phyloP scores from a whole-genome alignment of 257 asterid genomes.

The Schizonepeta tenuifolia region DNA sequence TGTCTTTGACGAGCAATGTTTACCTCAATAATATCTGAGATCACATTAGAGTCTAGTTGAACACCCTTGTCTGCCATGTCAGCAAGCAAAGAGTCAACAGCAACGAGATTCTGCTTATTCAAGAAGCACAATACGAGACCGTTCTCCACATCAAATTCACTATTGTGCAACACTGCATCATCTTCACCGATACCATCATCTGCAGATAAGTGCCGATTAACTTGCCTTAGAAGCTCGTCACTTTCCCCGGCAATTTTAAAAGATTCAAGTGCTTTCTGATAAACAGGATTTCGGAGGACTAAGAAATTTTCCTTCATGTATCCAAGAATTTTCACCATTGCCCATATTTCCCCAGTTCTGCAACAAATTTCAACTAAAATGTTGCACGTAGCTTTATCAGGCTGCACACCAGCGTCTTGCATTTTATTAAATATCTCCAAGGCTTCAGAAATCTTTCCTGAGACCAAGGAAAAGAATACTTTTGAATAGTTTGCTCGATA shows the following conservation, averaged over 20 bases:
- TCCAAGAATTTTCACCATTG: conserved; percentile 66
- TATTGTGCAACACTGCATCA: conserved; percentile 24
- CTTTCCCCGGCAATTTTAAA: conserved; percentile 54
- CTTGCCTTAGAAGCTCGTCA: conserved; percentile 66
- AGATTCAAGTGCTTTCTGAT: conserved; percentile 59
- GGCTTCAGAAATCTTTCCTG: conserved; percentile 73
- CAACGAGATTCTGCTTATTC: conserved; percentile 59
- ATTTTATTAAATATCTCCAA: conserved; percentile 76
- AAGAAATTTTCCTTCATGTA: conserved; percentile 79
- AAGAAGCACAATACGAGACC: conserved; percentile 49
- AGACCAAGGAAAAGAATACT: conserved; percentile 24
- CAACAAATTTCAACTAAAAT: conserved; percentile 75
- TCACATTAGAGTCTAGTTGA: conserved; percentile 45
- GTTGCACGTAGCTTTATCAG: conserved; percentile 94
- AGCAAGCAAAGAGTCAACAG: conserved; percentile 64
- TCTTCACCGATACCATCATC: conserved; percentile 28
- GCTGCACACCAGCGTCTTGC: conserved; percentile 84
- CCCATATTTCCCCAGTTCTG: conserved; percentile 54
- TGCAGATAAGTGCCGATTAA: conserved; percentile 61
- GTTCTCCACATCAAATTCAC: conserved; percentile 40
- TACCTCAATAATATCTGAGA: conserved; percentile 64
- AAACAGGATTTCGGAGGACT: conserved; percentile 74
- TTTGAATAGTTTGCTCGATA: neutral
- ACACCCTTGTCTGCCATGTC: conserved; percentile 50
- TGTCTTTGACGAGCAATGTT: conserved; percentile 47